Base-by-base conservation (phyloP, 1,284 basidiomycete genomes). In the Apiotrichum gracile region DNA sequence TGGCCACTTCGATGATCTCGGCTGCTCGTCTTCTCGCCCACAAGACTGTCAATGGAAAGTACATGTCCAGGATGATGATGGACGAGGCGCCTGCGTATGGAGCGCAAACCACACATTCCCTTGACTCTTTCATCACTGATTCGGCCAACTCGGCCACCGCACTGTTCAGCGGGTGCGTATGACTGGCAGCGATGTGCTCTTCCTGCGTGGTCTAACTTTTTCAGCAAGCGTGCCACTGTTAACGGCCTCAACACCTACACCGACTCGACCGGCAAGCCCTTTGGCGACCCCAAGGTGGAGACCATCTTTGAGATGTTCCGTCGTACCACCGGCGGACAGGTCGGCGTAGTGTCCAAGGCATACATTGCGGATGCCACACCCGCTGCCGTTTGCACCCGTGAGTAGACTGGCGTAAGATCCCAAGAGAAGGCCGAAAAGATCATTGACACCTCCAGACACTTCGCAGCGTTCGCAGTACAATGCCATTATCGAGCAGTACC, bases 71-170 rank as follows among this genome's bases (percentile, higher is more conserved):
- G 44, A 55, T 77, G 40, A 58, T 60, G 51, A 22, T 77, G 22
- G 76, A 77, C 59, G 56, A 68, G 51, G 67, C 69, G 1, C 60
- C 60, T 10, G 68, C 61, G 7, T 66, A 61, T 56, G 68, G 68
- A n/a, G 35, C 54, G 1, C 67, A 69, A 55, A 67, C 66, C 64
- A 69, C 67, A n/a, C 67, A 67, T 52, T 64, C 60, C 34, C 64
- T 70, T 35, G 68, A 70, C 59, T 65, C 63, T 14, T 73, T 73
- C 64, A 73, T 73, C 57, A 72, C 74, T 57, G 75, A 77, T 58
- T 76, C 75, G 31, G 77, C 77, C 62, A 78, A 78, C 67, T 73
- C 70, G n/a, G 77, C 77, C 4, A 74, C 76, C 1, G 70, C 77
- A 1, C 66, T 78, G 10, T 73, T 72, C 64, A 64, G 70, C 1